phyloP scores from a whole-genome alignment of 371 early-diverging fungal genomes.

The Mycotypha africana region DNA sequence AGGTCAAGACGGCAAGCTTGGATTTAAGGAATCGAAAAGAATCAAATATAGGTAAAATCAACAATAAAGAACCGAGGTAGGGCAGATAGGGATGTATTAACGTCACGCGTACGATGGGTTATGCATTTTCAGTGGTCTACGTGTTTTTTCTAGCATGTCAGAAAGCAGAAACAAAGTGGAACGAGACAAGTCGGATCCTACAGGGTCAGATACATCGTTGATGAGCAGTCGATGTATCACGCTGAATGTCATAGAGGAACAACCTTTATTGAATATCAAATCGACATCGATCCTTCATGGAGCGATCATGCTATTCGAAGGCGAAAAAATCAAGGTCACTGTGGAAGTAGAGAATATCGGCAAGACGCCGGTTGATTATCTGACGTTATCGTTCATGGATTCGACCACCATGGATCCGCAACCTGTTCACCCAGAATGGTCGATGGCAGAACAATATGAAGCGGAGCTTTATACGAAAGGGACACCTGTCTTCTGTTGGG shows the following conservation, averaged over 20 bases:
- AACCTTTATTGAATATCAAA: slow-evolving; percentile 62
- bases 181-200: no score
- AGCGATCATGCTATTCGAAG: slow-evolving; percentile 78
- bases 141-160: no score
- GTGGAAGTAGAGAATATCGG: slow-evolving; percentile 75
- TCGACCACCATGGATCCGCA: slow-evolving; percentile 42
- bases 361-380: slow-evolving; percentile 60
- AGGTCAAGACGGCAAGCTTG: no score
- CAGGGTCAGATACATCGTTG: no score
- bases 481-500: slow-evolving; percentile 64
- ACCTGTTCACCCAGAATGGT: slow-evolving; percentile 44
- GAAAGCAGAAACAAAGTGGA: no score
- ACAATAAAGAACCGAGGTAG: no score
- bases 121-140: no score
- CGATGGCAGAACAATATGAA: slow-evolving; percentile 72
- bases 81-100: no score
- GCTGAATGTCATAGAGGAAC: slow-evolving; percentile 63
- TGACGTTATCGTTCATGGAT: slow-evolving; percentile 65
- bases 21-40: background rate
- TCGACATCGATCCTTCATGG: slow-evolving; percentile 55
- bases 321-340: slow-evolving; percentile 63
- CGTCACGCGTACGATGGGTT: no score
- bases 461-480: slow-evolving; percentile 62
- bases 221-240: no score
- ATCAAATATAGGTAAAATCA: no score